Evolutionary conservation across 768 basidiomycete species (phyloP).

Genomic region (Termitomyces sp.): DNA sequence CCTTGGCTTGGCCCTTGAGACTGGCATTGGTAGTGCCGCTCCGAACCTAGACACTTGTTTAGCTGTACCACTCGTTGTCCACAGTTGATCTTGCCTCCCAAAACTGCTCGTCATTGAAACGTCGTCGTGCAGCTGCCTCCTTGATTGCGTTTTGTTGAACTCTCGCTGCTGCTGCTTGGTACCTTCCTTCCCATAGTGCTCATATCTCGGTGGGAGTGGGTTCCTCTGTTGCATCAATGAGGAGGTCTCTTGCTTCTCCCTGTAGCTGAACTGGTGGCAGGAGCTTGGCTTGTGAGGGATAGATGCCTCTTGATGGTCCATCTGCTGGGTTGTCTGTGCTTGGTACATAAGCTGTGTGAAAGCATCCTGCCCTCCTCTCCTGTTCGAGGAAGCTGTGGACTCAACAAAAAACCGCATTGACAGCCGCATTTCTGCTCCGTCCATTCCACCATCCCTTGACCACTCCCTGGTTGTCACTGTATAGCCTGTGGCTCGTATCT

Average conservation of each 20-base stretch:
- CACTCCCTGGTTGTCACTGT: too few relatives aligned
- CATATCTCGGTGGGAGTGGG: not conserved
- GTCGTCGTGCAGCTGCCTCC: not conserved
- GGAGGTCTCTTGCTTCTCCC: not conserved
- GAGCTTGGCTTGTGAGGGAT: not conserved
- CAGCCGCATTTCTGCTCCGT: too few relatives aligned
- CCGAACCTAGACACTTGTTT: not conserved
- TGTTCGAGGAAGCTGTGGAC: too few relatives aligned
- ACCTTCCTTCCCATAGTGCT: not conserved
- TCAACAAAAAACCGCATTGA: conserved; percentile 17
- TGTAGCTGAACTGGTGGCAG: not conserved
- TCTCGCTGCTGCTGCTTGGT: too few relatives aligned
- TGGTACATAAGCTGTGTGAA: conserved; percentile 23
- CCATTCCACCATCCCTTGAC: too few relatives aligned
- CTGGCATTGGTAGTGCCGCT: too few relatives aligned
- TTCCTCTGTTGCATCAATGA: not conserved
- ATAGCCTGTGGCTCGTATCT: too few relatives aligned
- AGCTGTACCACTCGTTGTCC: not conserved
- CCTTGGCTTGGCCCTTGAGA: too few relatives aligned
- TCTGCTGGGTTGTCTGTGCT: conserved; percentile 24
- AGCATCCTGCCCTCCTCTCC: too few relatives aligned
- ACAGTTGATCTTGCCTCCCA: too few relatives aligned
- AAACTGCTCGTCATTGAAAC: not conserved
- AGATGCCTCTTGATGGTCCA: not conserved
- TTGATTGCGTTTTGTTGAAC: too few relatives aligned